Percentiles rank a stretch among this genome's conserved stretches.
Conservation (phyloP, 352 stramenopile genomes). For the Lagenidium giganteum region DNA sequence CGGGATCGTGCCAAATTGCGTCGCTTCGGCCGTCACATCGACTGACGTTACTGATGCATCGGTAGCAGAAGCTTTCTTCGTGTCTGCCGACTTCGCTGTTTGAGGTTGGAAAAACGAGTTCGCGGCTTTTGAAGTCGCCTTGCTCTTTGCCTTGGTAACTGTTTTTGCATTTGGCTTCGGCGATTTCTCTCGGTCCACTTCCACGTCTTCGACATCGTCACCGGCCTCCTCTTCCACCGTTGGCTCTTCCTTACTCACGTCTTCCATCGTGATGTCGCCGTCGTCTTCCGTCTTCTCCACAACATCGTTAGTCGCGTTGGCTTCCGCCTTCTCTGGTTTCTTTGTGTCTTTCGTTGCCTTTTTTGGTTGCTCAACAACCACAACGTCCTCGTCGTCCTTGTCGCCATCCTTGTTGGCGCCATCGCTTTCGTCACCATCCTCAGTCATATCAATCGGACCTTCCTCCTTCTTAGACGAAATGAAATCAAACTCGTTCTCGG, state of each 20-base stretch:
- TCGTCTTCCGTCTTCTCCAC: constrained; percentile 5
- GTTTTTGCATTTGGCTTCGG: constrained; percentile 8
- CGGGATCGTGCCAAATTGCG: no score
- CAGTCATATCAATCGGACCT: constrained; percentile 40
- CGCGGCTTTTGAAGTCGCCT: not conserved
- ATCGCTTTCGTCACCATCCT: no score
- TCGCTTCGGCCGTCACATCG: no score
- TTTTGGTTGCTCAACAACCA: no score
- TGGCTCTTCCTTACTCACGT: constrained; percentile 3
- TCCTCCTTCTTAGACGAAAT: constrained; percentile 8
- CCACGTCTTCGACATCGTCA: constrained; percentile 2
- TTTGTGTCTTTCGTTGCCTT: constrained; percentile 2
- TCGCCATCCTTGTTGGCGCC: no score
- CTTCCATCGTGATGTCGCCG: not conserved
- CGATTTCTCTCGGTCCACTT: constrained; percentile 5
- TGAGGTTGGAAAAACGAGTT: constrained; percentile 28
- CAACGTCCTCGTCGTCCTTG: not conserved
- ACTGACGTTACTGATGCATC: constrained; percentile 7
- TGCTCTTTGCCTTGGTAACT: not conserved
- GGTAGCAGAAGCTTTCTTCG: constrained; percentile 5
- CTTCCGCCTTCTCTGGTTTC: no score
- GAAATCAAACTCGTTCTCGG: constrained; percentile 40
- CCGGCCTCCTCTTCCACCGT: not conserved
- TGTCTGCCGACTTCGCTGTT: constrained; percentile 14
- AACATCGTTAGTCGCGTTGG: constrained; percentile 14